Conservation (phyloP, 2,329 filamentous ascomycete species). For the Cladosporium velox region DNA sequence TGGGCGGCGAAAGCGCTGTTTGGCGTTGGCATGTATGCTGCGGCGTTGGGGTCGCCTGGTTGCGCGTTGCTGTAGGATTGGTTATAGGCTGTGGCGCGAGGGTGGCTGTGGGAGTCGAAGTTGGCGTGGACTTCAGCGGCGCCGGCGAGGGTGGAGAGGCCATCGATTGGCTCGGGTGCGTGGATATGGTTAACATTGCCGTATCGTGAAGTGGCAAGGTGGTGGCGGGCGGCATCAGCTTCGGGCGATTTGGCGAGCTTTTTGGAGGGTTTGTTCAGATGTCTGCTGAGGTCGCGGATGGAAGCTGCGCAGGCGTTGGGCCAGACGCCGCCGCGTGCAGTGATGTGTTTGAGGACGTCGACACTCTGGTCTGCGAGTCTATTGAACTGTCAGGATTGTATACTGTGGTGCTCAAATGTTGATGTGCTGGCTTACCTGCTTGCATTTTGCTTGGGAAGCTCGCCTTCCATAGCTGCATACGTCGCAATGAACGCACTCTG, state of each 20-base stretch:
- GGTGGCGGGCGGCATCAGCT: neutral
- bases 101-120: conserved; percentile 1
- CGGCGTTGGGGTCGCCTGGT: neutral
- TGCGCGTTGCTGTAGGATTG: neutral
- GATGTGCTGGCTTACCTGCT: conserved; percentile 40
- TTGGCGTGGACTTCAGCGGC: conserved; percentile 19
- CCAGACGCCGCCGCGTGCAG: conserved; percentile 23
- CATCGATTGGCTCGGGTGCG: conserved; percentile 3
- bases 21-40: conserved; percentile 13
- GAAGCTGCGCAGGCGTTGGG: conserved; percentile 24
- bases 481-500: conserved; percentile 56
- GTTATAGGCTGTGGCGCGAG: neutral
- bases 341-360: conserved; percentile 23
- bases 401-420: neutral
- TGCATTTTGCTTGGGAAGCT: conserved; percentile 44
- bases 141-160: conserved; percentile 18
- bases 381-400: neutral
- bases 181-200: neutral
- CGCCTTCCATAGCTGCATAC: conserved; percentile 52
- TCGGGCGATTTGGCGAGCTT: neutral
- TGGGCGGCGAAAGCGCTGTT: conserved; percentile 11
- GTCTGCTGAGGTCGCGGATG: conserved; percentile 23
- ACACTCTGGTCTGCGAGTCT: conserved; percentile 23
- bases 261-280: conserved; percentile 15
- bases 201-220: neutral